phyloP scores from a whole-genome alignment of 2,329 filamentous ascomycete species.

The Mycocentrospora acerina region DNA sequence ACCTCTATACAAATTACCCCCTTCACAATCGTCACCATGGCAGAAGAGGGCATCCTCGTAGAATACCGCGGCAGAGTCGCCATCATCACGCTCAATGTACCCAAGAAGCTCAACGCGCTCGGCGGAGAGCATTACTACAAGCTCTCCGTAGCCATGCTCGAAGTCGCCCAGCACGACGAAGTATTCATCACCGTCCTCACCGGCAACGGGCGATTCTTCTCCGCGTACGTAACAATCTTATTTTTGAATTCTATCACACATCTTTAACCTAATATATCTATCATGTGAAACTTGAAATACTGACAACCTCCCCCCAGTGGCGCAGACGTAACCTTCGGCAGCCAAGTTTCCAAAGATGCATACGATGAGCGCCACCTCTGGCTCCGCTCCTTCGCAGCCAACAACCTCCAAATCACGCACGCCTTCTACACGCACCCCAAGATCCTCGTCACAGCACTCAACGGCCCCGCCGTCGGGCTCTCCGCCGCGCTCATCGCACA shows the following conservation, averaged over 20 bases:
- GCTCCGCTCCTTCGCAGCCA: constrained; percentile 72
- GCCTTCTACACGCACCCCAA: constrained; percentile 94
- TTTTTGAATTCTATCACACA: not conserved
- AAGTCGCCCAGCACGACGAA: constrained; percentile 76
- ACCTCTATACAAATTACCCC: too few relatives aligned
- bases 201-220: constrained; percentile 80
- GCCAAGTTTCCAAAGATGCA: constrained; percentile 39
- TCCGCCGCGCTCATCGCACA: constrained; percentile 80
- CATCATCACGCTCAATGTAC: constrained; percentile 82
- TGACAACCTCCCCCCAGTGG: constrained; percentile 58
- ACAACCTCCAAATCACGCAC: constrained; percentile 87
- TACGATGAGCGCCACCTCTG: constrained; percentile 55
- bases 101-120: constrained; percentile 85
- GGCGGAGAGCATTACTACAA: constrained; percentile 72
- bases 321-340: constrained; percentile 69
- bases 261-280: not conserved
- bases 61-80: constrained; percentile 71
- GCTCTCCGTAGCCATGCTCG: constrained; percentile 70
- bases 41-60: constrained; percentile 55
- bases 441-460: constrained; percentile 86
- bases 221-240: constrained; percentile 63
- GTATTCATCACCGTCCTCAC: constrained; percentile 83
- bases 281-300: too few relatives aligned
- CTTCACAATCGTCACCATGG: constrained; percentile 30
- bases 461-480: constrained; percentile 87